Evolutionary conservation across 805 yeast genomes (phyloP).

Genomic region (Lipomyces sp.): DNA sequence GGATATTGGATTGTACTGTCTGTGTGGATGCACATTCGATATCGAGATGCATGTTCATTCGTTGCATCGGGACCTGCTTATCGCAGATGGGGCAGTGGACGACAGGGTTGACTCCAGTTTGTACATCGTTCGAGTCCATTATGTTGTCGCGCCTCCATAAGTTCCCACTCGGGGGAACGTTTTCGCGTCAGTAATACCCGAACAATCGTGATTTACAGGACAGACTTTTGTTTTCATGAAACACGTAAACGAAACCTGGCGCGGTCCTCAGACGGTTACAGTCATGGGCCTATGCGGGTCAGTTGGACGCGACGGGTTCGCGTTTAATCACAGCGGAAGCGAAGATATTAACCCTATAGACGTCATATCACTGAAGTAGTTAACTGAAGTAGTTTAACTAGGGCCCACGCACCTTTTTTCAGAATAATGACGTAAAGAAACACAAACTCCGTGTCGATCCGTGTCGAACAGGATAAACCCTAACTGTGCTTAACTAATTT

Average conservation of each 20-base stretch:
- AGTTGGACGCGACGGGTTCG: too few species aligned
- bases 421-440: neutral
- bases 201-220: too few species aligned
- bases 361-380: too few species aligned
- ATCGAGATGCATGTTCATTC: conserved; percentile 46
- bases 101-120: neutral
- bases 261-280: too few species aligned
- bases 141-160: neutral
- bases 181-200: too few species aligned
- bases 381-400: too few species aligned
- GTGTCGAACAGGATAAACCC: neutral
- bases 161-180: neutral
- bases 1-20: neutral
- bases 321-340: too few species aligned
- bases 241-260: too few species aligned
- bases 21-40: conserved; percentile 36
- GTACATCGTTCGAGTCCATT: neutral
- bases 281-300: too few species aligned
- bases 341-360: too few species aligned
- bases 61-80: conserved; percentile 15
- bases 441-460: neutral
- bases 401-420: neutral
- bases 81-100: conserved; percentile 40
- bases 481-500: too few species aligned
- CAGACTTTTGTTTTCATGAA: neutral